Percentiles rank a stretch among this genome's conserved stretches.
These are phyloP conservation scores for Phoenix dactylifera DNA, from an alignment of 176 grass and related monocot species.

Conservation along the genomic window DNA sequence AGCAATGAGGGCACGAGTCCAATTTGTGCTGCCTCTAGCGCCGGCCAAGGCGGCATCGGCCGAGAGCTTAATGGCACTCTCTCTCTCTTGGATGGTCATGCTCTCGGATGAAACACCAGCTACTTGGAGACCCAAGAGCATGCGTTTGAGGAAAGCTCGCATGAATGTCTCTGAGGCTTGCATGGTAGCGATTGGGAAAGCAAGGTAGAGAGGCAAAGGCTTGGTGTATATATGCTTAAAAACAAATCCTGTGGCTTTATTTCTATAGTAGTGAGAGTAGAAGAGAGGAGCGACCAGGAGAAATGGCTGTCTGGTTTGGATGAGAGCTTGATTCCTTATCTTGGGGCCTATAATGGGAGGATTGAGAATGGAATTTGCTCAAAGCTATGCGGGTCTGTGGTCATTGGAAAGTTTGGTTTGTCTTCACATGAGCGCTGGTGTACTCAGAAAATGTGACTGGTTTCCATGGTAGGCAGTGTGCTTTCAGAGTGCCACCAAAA, in stretches of 20 bases:
- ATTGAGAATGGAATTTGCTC: too few species aligned
- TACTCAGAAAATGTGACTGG: too few species aligned
- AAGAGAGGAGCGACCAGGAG: too few species aligned
- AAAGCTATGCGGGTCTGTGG: too few species aligned
- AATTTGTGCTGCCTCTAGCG: slow-evolving; percentile 18
- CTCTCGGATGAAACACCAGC: slow-evolving; percentile 1
- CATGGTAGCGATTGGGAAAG: slow-evolving; percentile 22
- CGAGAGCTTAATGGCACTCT: slow-evolving; percentile 39
- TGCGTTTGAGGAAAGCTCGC: slow-evolving; percentile 38
- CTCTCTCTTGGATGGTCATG: slow-evolving; percentile 37
- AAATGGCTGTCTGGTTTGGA: too few species aligned
- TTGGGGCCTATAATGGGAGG: too few species aligned
- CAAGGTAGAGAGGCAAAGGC: neutral
- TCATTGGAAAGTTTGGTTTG: too few species aligned
- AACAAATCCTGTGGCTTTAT: neutral
- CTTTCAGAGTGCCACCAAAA: too few species aligned
- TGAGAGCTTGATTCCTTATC: too few species aligned
- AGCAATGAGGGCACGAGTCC: slow-evolving; percentile 7
- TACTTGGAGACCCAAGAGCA: slow-evolving; percentile 34
- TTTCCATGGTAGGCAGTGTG: too few species aligned
- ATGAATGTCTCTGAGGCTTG: slow-evolving; percentile 32
- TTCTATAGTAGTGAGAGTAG: neutral
- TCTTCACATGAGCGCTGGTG: too few species aligned
- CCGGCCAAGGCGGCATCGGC: slow-evolving; percentile 50
- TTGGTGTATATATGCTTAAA: neutral